A percentile compares a stretch with the other conserved stretches of the same genome.
Evolutionary conservation across 1,139 yeast species (phyloP).

Genomic region (Hyphopichia wangnamkhiaoensis): DNA sequence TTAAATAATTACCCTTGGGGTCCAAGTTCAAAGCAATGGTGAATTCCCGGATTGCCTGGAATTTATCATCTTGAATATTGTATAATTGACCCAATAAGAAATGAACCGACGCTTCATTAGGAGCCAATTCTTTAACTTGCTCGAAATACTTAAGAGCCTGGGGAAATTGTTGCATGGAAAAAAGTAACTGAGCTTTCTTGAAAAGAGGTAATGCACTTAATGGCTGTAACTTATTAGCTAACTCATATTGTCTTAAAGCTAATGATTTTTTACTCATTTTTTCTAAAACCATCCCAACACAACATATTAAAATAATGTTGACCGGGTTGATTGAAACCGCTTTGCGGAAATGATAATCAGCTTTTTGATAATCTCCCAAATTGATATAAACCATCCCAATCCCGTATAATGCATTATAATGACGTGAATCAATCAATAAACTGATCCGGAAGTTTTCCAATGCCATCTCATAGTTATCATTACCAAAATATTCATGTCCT

Average conservation of each 20-base stretch:
- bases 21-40: slow-evolving; percentile 90
- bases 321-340: slow-evolving; percentile 90
- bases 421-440: slow-evolving; percentile 73
- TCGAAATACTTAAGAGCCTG: slow-evolving; percentile 78
- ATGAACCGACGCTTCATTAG: slow-evolving; percentile 94
- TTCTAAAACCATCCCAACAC: slow-evolving; percentile 93
- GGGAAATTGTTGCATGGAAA: slow-evolving; percentile 67
- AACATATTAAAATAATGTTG: slow-evolving; percentile 85
- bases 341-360: slow-evolving; percentile 83
- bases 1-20: slow-evolving; percentile 88
- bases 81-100: slow-evolving; percentile 85
- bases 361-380: slow-evolving; percentile 79
- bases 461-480: slow-evolving; percentile 90
- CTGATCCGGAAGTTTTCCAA: slow-evolving; percentile 81
- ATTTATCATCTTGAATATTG: slow-evolving; percentile 71
- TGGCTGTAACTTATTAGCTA: slow-evolving; percentile 86
- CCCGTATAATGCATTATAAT: slow-evolving; percentile 94
- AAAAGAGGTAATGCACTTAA: slow-evolving; percentile 82
- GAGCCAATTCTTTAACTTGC: slow-evolving; percentile 70
- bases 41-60: slow-evolving; percentile 79
- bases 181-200: slow-evolving; percentile 82
- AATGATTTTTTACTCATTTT: slow-evolving; percentile 66
- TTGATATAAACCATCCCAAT: slow-evolving; percentile 93
- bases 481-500: slow-evolving; percentile 89
- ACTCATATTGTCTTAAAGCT: slow-evolving; percentile 80